These are phyloP conservation scores for Rhizophora apiculata DNA, from an alignment of 345 rosid species.

Conservation along the genomic window DNA sequence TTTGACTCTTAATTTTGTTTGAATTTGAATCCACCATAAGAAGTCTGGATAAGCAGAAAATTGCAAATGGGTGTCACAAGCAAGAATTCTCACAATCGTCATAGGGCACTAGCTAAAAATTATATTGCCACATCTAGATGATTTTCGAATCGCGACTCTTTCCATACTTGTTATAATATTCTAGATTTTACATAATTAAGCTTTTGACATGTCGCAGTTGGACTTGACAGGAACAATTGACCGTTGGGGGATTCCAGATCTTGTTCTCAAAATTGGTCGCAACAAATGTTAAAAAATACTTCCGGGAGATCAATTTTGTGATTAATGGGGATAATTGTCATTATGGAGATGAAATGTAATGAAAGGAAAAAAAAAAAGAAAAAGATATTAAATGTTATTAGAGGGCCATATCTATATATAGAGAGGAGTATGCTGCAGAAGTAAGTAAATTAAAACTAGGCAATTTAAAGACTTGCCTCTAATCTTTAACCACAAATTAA, in stretches of 20 bases:
- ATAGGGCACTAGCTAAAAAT: conserved; percentile 31
- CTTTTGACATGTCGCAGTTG: no score
- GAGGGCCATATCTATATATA: neutral
- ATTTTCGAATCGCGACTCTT: neutral
- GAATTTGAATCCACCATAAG: neutral
- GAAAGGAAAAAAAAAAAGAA: neutral
- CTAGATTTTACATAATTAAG: neutral
- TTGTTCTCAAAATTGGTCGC: neutral
- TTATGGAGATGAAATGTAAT: no score
- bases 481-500: no score
- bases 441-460: no score
- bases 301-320: conserved; percentile 3
- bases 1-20: neutral
- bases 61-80: conserved; percentile 40
- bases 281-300: neutral
- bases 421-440: no score
- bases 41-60: neutral
- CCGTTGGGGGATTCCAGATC: neutral
- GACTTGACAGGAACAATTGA: no score
- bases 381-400: neutral
- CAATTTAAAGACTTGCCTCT: no score
- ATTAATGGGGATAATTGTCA: neutral
- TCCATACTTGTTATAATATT: neutral
- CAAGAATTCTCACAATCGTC: conserved; percentile 38
- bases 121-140: neutral